These are phyloP conservation scores for Oemleria cerasiformis DNA, from an alignment of 306 rosid genomes.

Conservation along the genomic window DNA sequence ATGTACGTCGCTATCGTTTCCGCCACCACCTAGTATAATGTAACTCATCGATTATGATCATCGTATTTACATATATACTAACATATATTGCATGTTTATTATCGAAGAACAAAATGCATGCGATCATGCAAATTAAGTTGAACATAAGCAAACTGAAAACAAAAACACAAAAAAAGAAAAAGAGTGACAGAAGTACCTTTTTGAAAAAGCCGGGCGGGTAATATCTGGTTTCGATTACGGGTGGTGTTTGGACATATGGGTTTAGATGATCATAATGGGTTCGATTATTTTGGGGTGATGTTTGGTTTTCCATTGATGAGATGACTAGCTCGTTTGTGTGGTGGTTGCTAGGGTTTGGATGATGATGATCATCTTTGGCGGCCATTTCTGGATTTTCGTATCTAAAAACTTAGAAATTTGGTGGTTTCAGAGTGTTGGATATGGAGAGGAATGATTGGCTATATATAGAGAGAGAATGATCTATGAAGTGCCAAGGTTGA, in stretches of 20 bases:
- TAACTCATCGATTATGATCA: no score
- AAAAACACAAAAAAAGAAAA: not conserved
- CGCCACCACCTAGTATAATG: constrained; percentile 52
- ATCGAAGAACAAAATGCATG: no score
- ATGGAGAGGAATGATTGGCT: no score
- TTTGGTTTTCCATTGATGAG: constrained; percentile 5
- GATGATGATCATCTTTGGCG: not conserved
- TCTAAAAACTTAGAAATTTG: no score
- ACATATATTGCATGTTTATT: not conserved
- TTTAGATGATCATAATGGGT: not conserved
- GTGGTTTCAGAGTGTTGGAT: not conserved
- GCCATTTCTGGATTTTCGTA: not conserved
- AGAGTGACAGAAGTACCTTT: constrained; percentile 33
- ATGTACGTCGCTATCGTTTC: constrained; percentile 66
- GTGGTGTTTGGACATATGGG: not conserved
- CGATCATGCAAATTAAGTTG: not conserved
- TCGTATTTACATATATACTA: not conserved
- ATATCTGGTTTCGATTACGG: constrained; percentile 3
- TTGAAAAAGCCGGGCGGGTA: constrained; percentile 52
- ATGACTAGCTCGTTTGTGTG: not conserved
- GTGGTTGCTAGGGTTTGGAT: not conserved
- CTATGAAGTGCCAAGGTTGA: no score
- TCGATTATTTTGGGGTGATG: not conserved
- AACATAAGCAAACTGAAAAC: not conserved
- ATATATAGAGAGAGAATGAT: no score